A percentile compares a stretch with the other conserved stretches of the same genome.
These are phyloP conservation scores for Cornus florida DNA, from an alignment of 148 eudicot genomes.

Conservation along the genomic window DNA sequence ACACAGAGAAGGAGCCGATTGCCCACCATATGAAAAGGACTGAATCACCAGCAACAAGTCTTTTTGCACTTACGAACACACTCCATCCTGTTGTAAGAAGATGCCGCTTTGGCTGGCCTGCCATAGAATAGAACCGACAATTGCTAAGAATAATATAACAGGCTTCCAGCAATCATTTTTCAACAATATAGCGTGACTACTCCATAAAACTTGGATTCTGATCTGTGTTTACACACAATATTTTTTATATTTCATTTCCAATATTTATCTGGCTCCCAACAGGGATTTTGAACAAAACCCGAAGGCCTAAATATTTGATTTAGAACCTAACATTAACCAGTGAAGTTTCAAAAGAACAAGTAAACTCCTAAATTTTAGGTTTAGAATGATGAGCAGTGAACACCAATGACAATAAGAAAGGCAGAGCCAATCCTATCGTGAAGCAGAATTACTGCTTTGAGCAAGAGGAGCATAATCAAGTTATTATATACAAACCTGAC, in stretches of 20 bases:
- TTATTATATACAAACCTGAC: too few species aligned
- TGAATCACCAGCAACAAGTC: constrained; percentile 49
- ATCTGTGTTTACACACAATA: not conserved
- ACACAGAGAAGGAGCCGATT: not conserved
- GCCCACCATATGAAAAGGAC: constrained; percentile 51
- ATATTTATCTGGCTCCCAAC: not conserved
- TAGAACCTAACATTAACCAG: not conserved
- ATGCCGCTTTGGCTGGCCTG: constrained; percentile 62
- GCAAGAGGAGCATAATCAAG: not conserved
- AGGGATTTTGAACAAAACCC: not conserved
- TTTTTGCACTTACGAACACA: constrained; percentile 47
- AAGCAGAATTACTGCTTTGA: not conserved
- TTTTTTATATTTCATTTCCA: not conserved
- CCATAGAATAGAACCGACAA: not conserved
- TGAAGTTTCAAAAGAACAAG: constrained; percentile 1
- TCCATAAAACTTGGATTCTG: not conserved
- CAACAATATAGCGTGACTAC: not conserved
- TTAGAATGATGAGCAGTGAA: not conserved
- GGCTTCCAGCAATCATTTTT: not conserved
- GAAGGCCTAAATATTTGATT: not conserved
- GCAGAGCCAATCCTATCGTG: not conserved
- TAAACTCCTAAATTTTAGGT: not conserved
- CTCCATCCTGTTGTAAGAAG: constrained; percentile 56
- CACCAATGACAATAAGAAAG: not conserved
- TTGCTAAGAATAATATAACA: not conserved